phyloP scores from a whole-genome alignment of 352 stramenopile genomes.

The Globisporangium splendens region DNA sequence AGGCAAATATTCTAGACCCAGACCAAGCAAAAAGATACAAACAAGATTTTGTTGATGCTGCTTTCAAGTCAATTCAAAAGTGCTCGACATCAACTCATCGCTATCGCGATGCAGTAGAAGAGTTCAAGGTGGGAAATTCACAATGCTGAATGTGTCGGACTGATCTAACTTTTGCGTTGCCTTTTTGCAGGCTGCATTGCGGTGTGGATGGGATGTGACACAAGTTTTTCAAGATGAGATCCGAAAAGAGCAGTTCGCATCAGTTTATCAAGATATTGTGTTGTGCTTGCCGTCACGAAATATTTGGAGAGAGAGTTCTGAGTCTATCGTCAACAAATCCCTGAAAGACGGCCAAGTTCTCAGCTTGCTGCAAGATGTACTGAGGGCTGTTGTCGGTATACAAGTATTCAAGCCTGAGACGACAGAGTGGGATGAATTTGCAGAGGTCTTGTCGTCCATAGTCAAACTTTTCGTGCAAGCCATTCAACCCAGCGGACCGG shows the following conservation, averaged over 20 bases:
- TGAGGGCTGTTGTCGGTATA: slow-evolving; percentile 30
- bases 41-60: slow-evolving; percentile 11
- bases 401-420: slow-evolving; percentile 34
- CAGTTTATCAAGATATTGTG: slow-evolving; percentile 46
- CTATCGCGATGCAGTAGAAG: slow-evolving; percentile 11
- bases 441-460: slow-evolving; percentile 33
- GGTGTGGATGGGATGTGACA: slow-evolving; percentile 47
- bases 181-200: slow-evolving; percentile 28
- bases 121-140: slow-evolving; percentile 24
- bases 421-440: slow-evolving; percentile 43
- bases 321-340: slow-evolving; percentile 24
- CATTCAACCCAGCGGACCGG: slow-evolving; percentile 9
- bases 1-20: slow-evolving; percentile 7
- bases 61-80: slow-evolving; percentile 6
- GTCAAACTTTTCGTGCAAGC: slow-evolving; percentile 42
- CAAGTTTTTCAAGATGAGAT: slow-evolving; percentile 30
- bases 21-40: background rate
- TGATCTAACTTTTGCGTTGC: slow-evolving; percentile 16
- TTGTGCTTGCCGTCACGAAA: slow-evolving; percentile 30
- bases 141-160: background rate
- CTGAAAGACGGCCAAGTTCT: slow-evolving; percentile 30
- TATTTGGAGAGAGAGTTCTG: slow-evolving; percentile 40
- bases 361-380: slow-evolving; percentile 28
- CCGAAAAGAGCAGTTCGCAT: slow-evolving; percentile 24
- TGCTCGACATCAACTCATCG: slow-evolving; percentile 3